Percentiles rank a stretch among this genome's conserved stretches.
phyloP scores from a whole-genome alignment of 176 grass and related monocot species.

The Oryza coarctata region DNA sequence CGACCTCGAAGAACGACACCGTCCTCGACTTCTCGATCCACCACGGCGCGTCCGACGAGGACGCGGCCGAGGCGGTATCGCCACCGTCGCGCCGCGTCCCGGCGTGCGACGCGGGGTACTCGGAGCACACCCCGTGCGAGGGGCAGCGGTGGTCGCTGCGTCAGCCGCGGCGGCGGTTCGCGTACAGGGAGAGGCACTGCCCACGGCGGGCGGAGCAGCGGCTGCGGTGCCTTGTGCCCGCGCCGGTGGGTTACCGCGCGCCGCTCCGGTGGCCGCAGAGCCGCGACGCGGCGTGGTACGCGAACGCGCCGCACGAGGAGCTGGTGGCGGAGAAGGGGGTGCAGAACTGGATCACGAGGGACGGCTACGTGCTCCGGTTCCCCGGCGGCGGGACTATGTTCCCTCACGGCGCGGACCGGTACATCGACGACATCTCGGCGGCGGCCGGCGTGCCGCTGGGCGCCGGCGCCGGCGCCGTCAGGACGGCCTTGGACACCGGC shows the following conservation, averaged over 20 bases:
- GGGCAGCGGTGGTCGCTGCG: constrained; percentile 18
- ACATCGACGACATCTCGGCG: constrained; percentile 27
- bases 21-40: constrained; percentile 35
- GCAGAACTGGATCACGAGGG: constrained; percentile 36
- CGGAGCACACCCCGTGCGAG: constrained; percentile 45
- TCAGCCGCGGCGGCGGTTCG: constrained; percentile 17
- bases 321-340: constrained; percentile 28
- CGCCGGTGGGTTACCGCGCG: constrained; percentile 21
- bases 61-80: neutral
- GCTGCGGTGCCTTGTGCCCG: constrained; percentile 24
- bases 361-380: constrained; percentile 34
- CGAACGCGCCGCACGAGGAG: constrained; percentile 35
- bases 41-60: constrained; percentile 26
- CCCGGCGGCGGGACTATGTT: constrained; percentile 50
- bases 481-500: constrained; percentile 42
- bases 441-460: constrained; percentile 5
- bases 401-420: constrained; percentile 16
- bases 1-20: constrained; percentile 4
- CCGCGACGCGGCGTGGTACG: constrained; percentile 41
- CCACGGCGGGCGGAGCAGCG: neutral
- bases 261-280: constrained; percentile 38
- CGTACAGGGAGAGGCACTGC: constrained; percentile 41
- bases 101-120: neutral
- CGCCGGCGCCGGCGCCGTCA: constrained; percentile 12
- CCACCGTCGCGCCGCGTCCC: neutral